Percentiles rank a stretch among this genome's conserved stretches.
Conservation (phyloP, 192 early-diverging fungal genomes). For the Dimargaris verticillata region DNA sequence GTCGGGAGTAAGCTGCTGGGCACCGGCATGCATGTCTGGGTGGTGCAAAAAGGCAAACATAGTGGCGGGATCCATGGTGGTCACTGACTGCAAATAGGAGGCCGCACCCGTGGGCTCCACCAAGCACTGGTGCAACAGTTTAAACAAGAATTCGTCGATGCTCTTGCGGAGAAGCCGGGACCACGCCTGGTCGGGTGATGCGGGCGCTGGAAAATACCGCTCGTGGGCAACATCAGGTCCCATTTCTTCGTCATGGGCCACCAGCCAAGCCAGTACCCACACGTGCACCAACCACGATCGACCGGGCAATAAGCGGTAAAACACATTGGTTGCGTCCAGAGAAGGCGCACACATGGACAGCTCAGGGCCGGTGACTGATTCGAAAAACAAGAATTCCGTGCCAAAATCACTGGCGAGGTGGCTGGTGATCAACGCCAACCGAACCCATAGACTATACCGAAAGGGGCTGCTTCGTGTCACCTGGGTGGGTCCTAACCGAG, state of each 20-base stretch:
- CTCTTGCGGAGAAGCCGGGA: neutral
- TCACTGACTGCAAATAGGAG: no score
- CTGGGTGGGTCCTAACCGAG: no score
- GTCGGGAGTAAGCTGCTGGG: neutral
- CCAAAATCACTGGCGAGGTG: no score
- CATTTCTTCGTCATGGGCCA: constrained; percentile 2
- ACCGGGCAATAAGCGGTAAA: neutral
- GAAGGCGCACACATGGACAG: no score
- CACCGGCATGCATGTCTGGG: neutral
- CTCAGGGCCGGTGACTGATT: no score
- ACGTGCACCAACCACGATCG: neutral
- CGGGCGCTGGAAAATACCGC: neutral
- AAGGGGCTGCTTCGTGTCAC: no score
- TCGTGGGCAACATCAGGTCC: neutral
- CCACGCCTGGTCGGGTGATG: neutral
- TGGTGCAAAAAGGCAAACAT: neutral
- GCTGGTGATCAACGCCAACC: no score
- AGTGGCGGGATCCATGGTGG: neutral
- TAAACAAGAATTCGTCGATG: neutral
- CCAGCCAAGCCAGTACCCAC: constrained; percentile 1
- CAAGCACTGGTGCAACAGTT: neutral
- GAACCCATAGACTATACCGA: no score
- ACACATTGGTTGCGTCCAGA: no score
- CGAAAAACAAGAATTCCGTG: no score
- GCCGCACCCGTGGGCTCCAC: no score